Base-by-base conservation (phyloP, 192 early-diverging fungal species). In the Linnemannia schmuckeri region DNA sequence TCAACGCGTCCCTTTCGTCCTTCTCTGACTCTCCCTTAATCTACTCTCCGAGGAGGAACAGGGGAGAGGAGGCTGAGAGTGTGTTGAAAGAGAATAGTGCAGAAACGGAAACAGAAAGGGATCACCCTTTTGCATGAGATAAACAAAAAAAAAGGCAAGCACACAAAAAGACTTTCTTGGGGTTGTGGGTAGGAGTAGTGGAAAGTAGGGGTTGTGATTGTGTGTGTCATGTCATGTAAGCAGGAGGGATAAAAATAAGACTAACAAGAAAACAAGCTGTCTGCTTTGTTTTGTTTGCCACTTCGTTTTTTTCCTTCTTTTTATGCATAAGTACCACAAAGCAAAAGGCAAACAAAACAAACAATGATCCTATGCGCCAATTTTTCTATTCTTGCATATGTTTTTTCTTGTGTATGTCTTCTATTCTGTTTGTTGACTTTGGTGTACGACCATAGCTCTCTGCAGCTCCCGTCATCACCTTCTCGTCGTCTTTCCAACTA, bases 301-400 rank as follows among this genome's bases (percentile, higher is more conserved):
- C 49, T 69, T 76, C 38, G 30, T 40, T 10, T n/a, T 76, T 40
- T 9, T 63, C 22, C 13, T 6, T n/a, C 6, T 6, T 71, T 38
- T 70, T 52, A 35, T 49, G 78, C 78, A 71, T 79, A 20, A 49
- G 35, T 37, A 27, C 72, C 47, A 47, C 52, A 75, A 38, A 47
- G 20, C 7, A 38, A 20, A 70, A 12, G 33, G 35, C 37, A 40
- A 71, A 30, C 30, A 71, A 38, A 41, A 22, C 10, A 35, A 75
- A 52, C 49, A 52, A 52, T 1, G 46, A 33, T 35, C 49, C 77
- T 68, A 54, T 79, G 70, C 70, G 78, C 49, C n/a, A 12, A 52
- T 0, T 27, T 47, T 47, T 47, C 20, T 49, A 49, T 74, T 27
- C 72, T 27, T 74, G 41, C 27, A 46, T 42, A 33, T 74, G 24